These are phyloP conservation scores for Saturnispora ahearnii DNA, from an alignment of 805 yeast genomes.

Conservation along the genomic window DNA sequence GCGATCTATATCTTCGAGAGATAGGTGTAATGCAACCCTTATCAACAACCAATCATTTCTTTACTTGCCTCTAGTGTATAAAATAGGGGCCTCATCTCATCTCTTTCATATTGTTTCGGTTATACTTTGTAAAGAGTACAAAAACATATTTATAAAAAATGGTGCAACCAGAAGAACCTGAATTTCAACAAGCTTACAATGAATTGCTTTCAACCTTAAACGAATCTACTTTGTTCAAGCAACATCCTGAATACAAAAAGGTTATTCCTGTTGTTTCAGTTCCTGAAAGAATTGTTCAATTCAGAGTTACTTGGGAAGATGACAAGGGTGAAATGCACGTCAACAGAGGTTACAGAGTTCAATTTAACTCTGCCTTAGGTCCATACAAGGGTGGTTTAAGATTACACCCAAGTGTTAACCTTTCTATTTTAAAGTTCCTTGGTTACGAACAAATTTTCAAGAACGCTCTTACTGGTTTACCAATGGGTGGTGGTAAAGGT, in stretches of 20 bases:
- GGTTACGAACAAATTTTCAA: slow-evolving; percentile 98
- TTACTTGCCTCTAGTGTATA: neutral
- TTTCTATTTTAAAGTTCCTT: slow-evolving; percentile 88
- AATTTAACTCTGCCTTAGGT: slow-evolving; percentile 96
- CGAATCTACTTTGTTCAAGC: slow-evolving; percentile 82
- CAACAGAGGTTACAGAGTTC: slow-evolving; percentile 96
- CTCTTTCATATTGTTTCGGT: neutral
- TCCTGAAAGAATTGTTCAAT: slow-evolving; percentile 94
- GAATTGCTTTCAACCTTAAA: slow-evolving; percentile 83
- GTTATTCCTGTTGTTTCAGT: slow-evolving; percentile 84
- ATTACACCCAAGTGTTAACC: slow-evolving; percentile 94
- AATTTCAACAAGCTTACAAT: slow-evolving; percentile 96
- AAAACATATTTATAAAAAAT: slow-evolving; percentile 27
- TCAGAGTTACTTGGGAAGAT: slow-evolving; percentile 97
- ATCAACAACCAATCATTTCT: neutral
- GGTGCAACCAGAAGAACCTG: slow-evolving; percentile 92
- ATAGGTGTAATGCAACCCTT: neutral
- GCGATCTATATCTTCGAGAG: neutral
- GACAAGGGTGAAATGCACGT: slow-evolving; percentile 88
- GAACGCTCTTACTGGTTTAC: slow-evolving; percentile 93
- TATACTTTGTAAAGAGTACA: neutral
- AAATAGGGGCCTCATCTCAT: neutral
- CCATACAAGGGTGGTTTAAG: slow-evolving; percentile 99
- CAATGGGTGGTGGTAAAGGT: slow-evolving; percentile 99
- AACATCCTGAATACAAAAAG: slow-evolving; percentile 83